Base-by-base conservation (phyloP, 1,139 yeast species). In the Yamadazyma pseudoaaseri region DNA sequence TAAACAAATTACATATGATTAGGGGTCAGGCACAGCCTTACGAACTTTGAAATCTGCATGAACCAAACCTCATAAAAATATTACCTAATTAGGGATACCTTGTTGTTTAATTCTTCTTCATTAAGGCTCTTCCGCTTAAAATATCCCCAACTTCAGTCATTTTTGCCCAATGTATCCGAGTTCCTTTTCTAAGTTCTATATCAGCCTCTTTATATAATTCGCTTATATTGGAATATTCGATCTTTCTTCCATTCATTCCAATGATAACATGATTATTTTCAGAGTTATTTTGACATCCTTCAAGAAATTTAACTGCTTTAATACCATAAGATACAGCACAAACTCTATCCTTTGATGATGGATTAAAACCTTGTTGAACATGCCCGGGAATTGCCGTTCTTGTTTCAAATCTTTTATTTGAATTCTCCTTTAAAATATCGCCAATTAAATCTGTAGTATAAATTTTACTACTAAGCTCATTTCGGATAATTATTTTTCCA, bases 301-400 rank as follows among this genome's bases (percentile, higher is more conserved):
- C 90, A 44, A 84, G 77, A 57, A 77, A 83, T 43, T 79, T 79
- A 38, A 83, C 76, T 16, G 89, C 81, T 52, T 75, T 78, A 36
- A 82, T 74, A 0, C 89, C 82, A 43, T 81, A 76, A 54, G 85
- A 75, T 2, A 80, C 76, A 3, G 89, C 89, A 51, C 72, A 68
- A 7, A 84, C 79, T 59, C 94, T 70, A 53, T 84, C 94, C 66
- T 81, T 80, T 32, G 89, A 79, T 3, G 86, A 76, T 38, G 94
- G 92, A n/a, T 79, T 67, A 36, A 76, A 80, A 49, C 94, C 94
- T 57, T 84, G 92, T 62, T 84, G 92, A 29, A 84, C 95, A 56
- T 92, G 98, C 18, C 98, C 98, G 9, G 98, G 98, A 36, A 90
- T 81, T 11, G 98, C 98, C 4, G 96, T 89, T 60, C 95, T 83